Percentiles rank a stretch among this genome's conserved stretches.
phyloP scores from a whole-genome alignment of 805 yeast genomes.

The Lipomyces sp. region DNA sequence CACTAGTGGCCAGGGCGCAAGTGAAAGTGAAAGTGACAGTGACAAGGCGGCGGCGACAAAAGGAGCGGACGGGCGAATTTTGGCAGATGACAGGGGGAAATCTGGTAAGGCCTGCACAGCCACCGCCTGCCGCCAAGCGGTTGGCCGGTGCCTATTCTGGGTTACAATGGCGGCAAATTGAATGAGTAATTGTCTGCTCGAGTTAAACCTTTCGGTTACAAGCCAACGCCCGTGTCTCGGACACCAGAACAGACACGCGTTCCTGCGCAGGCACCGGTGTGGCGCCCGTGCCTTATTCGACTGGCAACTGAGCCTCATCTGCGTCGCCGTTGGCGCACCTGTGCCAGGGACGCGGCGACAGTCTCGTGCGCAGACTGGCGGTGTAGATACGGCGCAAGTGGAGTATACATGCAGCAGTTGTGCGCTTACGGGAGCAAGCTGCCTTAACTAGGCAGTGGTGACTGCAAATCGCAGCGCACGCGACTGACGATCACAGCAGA shows the following conservation, averaged over 20 bases:
- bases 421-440: not conserved
- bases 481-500: not conserved
- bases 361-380: not conserved
- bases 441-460: not conserved
- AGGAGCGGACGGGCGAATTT: slow-evolving; percentile 8
- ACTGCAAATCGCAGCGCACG: not conserved
- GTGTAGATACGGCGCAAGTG: not conserved
- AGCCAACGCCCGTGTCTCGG: not conserved
- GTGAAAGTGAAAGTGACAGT: too few relatives aligned
- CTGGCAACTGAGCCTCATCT: not conserved
- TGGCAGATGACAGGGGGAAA: not conserved
- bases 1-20: too few relatives aligned
- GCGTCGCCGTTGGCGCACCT: not conserved
- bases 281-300: not conserved
- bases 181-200: too few relatives aligned
- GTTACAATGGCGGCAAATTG: too few relatives aligned
- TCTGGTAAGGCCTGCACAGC: too few relatives aligned
- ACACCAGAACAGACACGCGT: not conserved
- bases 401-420: not conserved
- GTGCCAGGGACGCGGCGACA: slow-evolving; percentile 8
- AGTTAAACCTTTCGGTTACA: too few relatives aligned
- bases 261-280: slow-evolving; percentile 9
- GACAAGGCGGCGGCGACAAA: slow-evolving; percentile 2
- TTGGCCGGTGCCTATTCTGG: too few relatives aligned
- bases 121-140: too few relatives aligned